phyloP scores from a whole-genome alignment of 192 early-diverging fungal genomes.

The Coemansia sp. region DNA sequence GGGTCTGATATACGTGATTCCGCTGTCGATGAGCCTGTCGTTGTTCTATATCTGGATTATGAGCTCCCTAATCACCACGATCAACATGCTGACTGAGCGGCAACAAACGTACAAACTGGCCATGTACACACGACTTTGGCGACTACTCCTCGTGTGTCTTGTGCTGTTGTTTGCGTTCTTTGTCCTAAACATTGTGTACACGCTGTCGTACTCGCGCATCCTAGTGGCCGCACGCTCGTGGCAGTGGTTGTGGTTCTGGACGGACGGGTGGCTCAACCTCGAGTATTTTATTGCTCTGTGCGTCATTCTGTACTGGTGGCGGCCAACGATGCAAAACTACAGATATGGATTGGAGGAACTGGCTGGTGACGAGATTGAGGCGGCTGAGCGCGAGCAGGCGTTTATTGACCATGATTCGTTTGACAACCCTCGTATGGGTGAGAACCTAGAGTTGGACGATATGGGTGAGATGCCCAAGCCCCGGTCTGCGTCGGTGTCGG shows the following conservation, averaged over 20 bases:
- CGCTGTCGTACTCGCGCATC: conserved; percentile 60
- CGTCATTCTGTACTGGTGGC: conserved; percentile 83
- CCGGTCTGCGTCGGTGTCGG: conserved; percentile 19
- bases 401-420: conserved; percentile 25
- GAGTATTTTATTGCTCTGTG: conserved; percentile 79
- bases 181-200: conserved; percentile 78
- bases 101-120: conserved; percentile 84
- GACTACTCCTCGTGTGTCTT: conserved; percentile 75
- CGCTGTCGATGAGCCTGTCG: conserved; percentile 86
- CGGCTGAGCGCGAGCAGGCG: conserved; percentile 60
- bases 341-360: conserved; percentile 88
- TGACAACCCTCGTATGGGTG: conserved; percentile 49
- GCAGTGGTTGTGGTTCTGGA: conserved; percentile 85
- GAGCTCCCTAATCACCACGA: conserved; percentile 75
- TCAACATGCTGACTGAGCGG: conserved; percentile 70
- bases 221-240: conserved; percentile 77
- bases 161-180: conserved; percentile 74
- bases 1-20: conserved; percentile 79
- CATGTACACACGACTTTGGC: conserved; percentile 87
- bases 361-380: conserved; percentile 68
- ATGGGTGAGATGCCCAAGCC: conserved; percentile 13
- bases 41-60: conserved; percentile 95
- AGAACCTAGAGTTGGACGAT: conserved; percentile 45
- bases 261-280: conserved; percentile 91
- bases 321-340: conserved; percentile 88